Base-by-base conservation (phyloP, 2,329 filamentous ascomycete species). In the Penicillium olsonii region DNA sequence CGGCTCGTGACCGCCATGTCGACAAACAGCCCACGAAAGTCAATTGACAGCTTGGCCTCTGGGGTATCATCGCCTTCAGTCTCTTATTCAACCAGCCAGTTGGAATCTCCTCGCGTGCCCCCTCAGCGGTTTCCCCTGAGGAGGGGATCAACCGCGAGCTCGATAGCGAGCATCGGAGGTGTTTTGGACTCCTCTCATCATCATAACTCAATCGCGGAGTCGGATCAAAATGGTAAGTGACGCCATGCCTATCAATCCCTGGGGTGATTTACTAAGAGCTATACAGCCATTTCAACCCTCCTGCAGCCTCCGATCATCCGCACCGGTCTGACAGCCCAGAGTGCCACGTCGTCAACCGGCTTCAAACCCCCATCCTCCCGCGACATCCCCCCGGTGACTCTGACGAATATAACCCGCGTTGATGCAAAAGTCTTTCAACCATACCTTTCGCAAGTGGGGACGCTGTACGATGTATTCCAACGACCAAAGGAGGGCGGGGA, bases 351-450 rank as follows among this genome's bases (percentile, higher is more conserved):
- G 2, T 83, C 88, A 2, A 87, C 84, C 61, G 78, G 85, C 12
- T 89, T 94, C 64, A 92, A 87, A 60, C 86, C 89, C 12, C 92
- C 92, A 0, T 95, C 90, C 1, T 80, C 88, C 15, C 84, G 84
- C 69, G 92, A 99, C 67, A 99, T 99, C 31, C 92, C 92, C 1
- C 92, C 92, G 0, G 94, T 99, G 0, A 86, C 90, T 1, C 78
- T 99, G 52, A 92, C 91, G 7, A 96, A 95, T 61, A 89, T 97
- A 38, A 82, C 86, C 10, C 88, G 88, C 61, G 80, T 97, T 59
- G 89, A 96, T 33, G 72, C 84, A 0, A 82, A 87, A 54, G 87
- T 88, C 48, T 99, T 99, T 68, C 85, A 85, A 45, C 79, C 88
- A 8, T 99, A 99, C 65, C 76, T 97, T 6, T 80, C 84, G 3